Evolutionary conservation across 139 green algal species (phyloP).

Genomic region (Auxenochlorella protothecoides): DNA sequence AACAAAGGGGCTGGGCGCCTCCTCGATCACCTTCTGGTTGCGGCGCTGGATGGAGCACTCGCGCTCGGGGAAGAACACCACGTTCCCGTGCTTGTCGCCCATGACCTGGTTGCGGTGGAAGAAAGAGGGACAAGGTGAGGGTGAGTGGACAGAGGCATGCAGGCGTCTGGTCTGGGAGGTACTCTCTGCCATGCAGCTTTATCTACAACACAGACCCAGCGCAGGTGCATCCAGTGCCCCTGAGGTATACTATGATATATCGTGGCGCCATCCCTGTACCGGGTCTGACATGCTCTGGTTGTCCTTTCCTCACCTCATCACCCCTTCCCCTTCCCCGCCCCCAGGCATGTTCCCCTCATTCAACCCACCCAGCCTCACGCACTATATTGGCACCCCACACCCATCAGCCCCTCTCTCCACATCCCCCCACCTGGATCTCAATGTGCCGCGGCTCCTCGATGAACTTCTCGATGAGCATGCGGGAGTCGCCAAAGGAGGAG

Average conservation of each 20-base stretch:
- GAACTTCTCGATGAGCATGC: slow-evolving; percentile 76
- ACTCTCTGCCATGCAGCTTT: too few species aligned
- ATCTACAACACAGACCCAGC: neutral
- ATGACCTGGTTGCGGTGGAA: neutral
- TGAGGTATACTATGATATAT: too few species aligned
- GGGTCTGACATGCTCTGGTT: too few species aligned
- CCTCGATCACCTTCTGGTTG: slow-evolving; percentile 55
- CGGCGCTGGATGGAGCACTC: slow-evolving; percentile 45
- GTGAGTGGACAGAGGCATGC: neutral
- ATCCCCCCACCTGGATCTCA: slow-evolving; percentile 59
- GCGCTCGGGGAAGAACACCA: slow-evolving; percentile 32
- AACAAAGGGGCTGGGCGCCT: slow-evolving; percentile 34
- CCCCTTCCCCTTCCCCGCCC: too few species aligned
- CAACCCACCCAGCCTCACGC: too few species aligned
- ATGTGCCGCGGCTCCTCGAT: slow-evolving; percentile 65
- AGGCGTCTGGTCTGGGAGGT: neutral
- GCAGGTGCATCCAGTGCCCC: neutral
- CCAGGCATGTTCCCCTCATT: too few species aligned
- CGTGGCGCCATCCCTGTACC: too few species aligned
- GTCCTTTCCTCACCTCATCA: too few species aligned
- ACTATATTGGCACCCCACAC: too few species aligned
- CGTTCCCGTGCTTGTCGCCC: slow-evolving; percentile 16
- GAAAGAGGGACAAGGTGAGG: neutral
- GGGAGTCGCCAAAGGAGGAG: slow-evolving; percentile 60
- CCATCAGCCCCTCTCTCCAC: too few species aligned